Evolutionary conservation across 352 stramenopile species (phyloP).

Genomic region (Globisporangium lucens): DNA sequence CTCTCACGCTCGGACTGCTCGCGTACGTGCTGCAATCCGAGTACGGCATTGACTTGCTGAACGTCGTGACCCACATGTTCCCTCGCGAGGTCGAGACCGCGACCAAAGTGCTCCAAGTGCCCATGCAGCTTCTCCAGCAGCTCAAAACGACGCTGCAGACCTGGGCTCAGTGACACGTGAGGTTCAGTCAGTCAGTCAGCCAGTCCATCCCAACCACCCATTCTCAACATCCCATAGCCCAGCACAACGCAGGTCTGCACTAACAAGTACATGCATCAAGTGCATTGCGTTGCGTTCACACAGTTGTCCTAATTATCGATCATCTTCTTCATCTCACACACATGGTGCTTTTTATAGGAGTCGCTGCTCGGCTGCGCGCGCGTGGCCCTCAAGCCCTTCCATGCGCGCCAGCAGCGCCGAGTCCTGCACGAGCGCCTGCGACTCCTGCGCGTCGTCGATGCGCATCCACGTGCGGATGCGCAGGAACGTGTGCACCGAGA

Average conservation of each 20-base stretch:
- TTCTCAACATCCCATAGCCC: not conserved
- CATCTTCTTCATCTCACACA: not conserved
- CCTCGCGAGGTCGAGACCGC: constrained; percentile 48
- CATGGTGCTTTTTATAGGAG: constrained; percentile 39
- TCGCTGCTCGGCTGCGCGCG: constrained; percentile 75
- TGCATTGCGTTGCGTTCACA: not conserved
- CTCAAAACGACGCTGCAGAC: not conserved
- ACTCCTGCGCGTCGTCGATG: constrained; percentile 88
- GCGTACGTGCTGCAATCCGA: constrained; percentile 43
- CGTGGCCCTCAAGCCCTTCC: constrained; percentile 82
- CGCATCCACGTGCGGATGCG: constrained; percentile 98
- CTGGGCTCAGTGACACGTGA: not conserved
- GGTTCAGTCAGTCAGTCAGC: not conserved
- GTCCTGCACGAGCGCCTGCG: constrained; percentile 91
- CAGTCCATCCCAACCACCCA: not conserved
- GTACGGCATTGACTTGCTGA: constrained; percentile 53
- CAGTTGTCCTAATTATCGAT: not conserved
- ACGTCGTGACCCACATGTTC: constrained; percentile 35
- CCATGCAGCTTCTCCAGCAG: constrained; percentile 14
- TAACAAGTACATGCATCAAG: not conserved
- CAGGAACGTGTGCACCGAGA: constrained; percentile 98
- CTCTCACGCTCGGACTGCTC: constrained; percentile 33
- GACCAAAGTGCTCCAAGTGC: constrained; percentile 23
- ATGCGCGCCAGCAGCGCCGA: constrained; percentile 92
- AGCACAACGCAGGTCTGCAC: not conserved